Evolutionary conservation across 2,329 filamentous ascomycete genomes (phyloP), one percentile per base, ranked within the genome.

Genomic region (Amesomyces nigricolor): DNA sequence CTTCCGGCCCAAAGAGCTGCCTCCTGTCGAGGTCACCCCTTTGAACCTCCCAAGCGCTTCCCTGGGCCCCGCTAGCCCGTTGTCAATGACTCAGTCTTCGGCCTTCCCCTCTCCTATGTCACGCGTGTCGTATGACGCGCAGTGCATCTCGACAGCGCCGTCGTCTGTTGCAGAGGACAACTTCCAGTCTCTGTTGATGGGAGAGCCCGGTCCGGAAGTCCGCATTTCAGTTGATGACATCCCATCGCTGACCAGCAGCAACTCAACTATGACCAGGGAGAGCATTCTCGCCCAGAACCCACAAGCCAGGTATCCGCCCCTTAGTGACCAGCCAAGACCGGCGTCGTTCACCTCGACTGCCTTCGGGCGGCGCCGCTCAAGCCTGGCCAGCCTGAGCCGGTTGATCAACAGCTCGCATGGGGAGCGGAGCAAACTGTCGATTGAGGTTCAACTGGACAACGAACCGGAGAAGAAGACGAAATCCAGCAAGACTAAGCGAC

Each of bases 361-460:
- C 3, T 85, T 86, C 58, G 85, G 85, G 19, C 82, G 85, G 42
- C 84, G 89, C 65, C 81, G 88, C 52, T 87, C 85, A 4, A 91
- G 88, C 65, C 79, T 92, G 61, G 87, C 83, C 30, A 91, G 88
- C 64, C 74, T 92, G 30, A 89, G 87, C 61, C 82, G 88, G 47
- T 75, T 92, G 39, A 87, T 91, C 64, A 88, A 84, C 68, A 86
- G 83, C 61, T 85, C 85, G 3, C 86, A 89, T 63, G 86, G 85
- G 8, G 86, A 90, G 69, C 80, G 82, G 61, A 89, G 86, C 75
- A 89, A 89, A 67, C 73, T 90, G 19, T 87, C 84, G 0, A 83
- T 86, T 64, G 86, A 89, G 66, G 81, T 86, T 45, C 75, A 77
- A 5, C 65, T 75, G 58, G 81, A 83, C 44, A 75, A 71, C 40